Evolutionary conservation across 192 early-diverging fungal genomes (phyloP).

Genomic region (Thamnidium elegans): DNA sequence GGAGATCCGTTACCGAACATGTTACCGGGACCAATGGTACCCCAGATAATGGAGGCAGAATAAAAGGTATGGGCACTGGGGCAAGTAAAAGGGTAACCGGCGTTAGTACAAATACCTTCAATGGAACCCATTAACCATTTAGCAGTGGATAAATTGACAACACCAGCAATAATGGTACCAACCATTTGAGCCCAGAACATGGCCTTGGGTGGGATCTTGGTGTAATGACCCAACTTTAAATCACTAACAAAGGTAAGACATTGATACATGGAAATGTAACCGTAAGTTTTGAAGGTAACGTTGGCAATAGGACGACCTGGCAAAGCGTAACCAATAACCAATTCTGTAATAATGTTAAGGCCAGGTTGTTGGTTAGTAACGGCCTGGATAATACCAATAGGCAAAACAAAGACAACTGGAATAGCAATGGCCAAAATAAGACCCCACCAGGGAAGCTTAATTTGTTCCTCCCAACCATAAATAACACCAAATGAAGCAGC

Average conservation of each 20-base stretch:
- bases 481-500: conserved; percentile 47
- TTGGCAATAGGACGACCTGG: conserved; percentile 81
- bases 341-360: conserved; percentile 83
- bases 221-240: conserved; percentile 79
- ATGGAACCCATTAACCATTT: conserved; percentile 43
- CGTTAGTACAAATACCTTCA: conserved; percentile 39
- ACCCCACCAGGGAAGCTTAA: conserved; percentile 76
- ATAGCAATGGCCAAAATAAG: conserved; percentile 58
- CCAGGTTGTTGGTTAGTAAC: conserved; percentile 77
- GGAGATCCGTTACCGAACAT: conserved; percentile 52
- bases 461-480: conserved; percentile 41
- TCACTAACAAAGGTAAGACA: conserved; percentile 66
- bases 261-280: conserved; percentile 77
- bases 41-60: conserved; percentile 71
- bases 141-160: conserved; percentile 50
- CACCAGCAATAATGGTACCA: conserved; percentile 55
- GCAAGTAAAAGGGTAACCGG: conserved; percentile 46
- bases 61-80: conserved; percentile 55
- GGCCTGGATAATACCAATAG: conserved; percentile 79
- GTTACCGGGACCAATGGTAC: conserved; percentile 64
- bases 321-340: conserved; percentile 75
- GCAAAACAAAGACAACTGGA: conserved; percentile 64
- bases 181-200: conserved; percentile 62
- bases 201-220: conserved; percentile 61
- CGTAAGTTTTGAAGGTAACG: conserved; percentile 84